A percentile compares a stretch with the other conserved stretches of the same genome.
Evolutionary conservation across 495 filamentous ascomycete species (phyloP).

Genomic region (Hapsidospora chrysogenum): DNA sequence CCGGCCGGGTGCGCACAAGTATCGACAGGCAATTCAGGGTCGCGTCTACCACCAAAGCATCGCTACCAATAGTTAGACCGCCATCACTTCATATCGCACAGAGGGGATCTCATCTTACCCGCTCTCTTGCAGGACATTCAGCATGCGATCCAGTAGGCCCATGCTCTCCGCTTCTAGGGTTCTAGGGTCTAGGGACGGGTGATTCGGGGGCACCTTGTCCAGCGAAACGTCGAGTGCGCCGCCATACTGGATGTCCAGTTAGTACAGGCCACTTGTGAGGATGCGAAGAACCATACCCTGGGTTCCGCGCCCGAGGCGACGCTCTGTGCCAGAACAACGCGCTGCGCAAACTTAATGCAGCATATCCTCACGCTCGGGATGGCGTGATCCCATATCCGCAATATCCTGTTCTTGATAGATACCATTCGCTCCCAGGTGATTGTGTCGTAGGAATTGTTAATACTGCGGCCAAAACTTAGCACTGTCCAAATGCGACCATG

Average conservation of each 20-base stretch:
- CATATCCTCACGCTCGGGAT: constrained; percentile 63
- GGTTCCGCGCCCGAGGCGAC: constrained; percentile 68
- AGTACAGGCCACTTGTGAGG: neutral
- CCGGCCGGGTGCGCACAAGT: constrained; percentile 63
- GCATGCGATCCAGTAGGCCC: constrained; percentile 74
- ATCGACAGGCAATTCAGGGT: constrained; percentile 75
- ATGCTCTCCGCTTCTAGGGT: constrained; percentile 82
- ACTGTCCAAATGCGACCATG: neutral
- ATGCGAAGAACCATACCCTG: constrained; percentile 38
- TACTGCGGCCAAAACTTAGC: constrained; percentile 31
- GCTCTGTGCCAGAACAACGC: constrained; percentile 83
- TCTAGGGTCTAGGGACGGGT: constrained; percentile 56
- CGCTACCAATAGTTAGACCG: constrained; percentile 29
- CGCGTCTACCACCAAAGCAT: constrained; percentile 78
- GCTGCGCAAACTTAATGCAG: constrained; percentile 93
- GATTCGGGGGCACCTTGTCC: constrained; percentile 66
- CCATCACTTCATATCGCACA: neutral
- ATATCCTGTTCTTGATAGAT: constrained; percentile 73
- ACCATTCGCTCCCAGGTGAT: constrained; percentile 75
- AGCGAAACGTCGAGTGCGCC: constrained; percentile 80
- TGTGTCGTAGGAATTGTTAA: constrained; percentile 64
- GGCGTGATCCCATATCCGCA: constrained; percentile 76
- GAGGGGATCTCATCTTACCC: constrained; percentile 9
- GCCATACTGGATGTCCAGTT: constrained; percentile 36
- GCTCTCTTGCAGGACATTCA: constrained; percentile 77